phyloP scores from a whole-genome alignment of 768 basidiomycete species.

The Boletus subparvulus region DNA sequence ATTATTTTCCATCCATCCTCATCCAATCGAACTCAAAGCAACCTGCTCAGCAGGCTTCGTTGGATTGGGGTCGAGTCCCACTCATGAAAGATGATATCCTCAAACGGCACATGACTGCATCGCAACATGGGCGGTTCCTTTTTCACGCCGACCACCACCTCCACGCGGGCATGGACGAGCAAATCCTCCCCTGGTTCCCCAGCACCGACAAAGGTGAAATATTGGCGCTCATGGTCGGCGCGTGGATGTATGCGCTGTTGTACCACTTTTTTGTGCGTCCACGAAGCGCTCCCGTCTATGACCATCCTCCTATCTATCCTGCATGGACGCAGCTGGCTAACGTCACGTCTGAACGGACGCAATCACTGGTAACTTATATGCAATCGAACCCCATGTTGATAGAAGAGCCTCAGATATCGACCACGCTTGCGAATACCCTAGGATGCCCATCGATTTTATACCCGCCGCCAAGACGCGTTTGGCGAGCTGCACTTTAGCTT shows the following conservation, averaged over 20 bases:
- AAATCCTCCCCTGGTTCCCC: conserved; percentile 69
- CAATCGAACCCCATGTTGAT: conserved; percentile 59
- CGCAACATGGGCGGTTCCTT: conserved; percentile 69
- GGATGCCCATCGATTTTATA: conserved; percentile 67
- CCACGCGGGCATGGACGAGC: conserved; percentile 67
- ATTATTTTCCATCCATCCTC: too few relatives aligned
- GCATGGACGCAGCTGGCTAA: conserved; percentile 65
- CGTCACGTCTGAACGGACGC: conserved; percentile 36
- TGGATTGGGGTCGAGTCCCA: conserved; percentile 67
- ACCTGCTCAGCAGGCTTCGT: too few relatives aligned
- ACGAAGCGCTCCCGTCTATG: conserved; percentile 68
- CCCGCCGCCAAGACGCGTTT: conserved; percentile 68
- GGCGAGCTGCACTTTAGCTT: conserved; percentile 61
- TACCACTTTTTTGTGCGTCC: conserved; percentile 60
- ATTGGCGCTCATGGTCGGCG: conserved; percentile 53
- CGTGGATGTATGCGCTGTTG: conserved; percentile 65
- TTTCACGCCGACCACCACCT: conserved; percentile 75
- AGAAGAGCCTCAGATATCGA: conserved; percentile 44
- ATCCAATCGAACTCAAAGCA: too few relatives aligned
- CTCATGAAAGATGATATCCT: conserved; percentile 48
- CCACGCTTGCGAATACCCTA: conserved; percentile 46
- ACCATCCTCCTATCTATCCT: conserved; percentile 78
- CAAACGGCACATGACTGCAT: conserved; percentile 50
- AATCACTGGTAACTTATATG: conserved; percentile 51
- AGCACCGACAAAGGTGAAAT: conserved; percentile 68